These are phyloP conservation scores for Gentiana macrophylla DNA, from an alignment of 257 asterid species.

Conservation along the genomic window DNA sequence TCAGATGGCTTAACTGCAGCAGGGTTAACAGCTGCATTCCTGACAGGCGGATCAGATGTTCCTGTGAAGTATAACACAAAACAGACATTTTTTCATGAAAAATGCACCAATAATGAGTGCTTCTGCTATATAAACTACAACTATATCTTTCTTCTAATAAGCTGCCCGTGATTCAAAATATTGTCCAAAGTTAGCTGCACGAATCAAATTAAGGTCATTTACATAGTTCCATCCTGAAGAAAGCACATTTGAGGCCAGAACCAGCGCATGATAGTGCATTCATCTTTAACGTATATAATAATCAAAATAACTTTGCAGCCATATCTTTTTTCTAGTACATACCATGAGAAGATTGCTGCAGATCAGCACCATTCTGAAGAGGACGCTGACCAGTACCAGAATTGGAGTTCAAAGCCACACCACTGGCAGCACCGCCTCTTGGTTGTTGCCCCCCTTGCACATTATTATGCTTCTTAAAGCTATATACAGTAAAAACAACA, in stretches of 20 bases:
- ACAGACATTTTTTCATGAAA: not conserved
- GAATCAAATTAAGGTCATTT: no score
- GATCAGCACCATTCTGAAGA: conserved; percentile 50
- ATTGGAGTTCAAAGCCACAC: conserved; percentile 22
- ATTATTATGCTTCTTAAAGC: conserved; percentile 47
- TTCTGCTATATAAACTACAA: no score
- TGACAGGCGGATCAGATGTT: conserved; percentile 26
- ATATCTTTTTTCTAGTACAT: conserved; percentile 1
- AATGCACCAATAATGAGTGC: not conserved
- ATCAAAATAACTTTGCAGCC: no score
- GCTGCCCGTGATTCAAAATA: no score
- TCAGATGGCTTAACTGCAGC: conserved; percentile 25
- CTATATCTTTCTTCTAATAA: no score
- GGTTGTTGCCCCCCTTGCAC: conserved; percentile 49
- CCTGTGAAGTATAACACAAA: conserved; percentile 20
- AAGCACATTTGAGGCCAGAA: no score
- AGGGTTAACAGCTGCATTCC: conserved; percentile 19
- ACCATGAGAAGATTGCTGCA: conserved; percentile 30
- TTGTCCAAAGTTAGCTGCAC: no score
- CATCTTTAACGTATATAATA: no score
- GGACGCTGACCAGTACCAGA: conserved; percentile 22
- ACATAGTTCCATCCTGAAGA: not conserved
- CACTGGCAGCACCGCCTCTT: conserved; percentile 26
- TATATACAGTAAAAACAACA: conserved; percentile 4
- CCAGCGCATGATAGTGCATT: no score